Base-by-base conservation (phyloP, 2,329 filamentous ascomycete genomes). In the Pseudogymnoascus sp. region DNA sequence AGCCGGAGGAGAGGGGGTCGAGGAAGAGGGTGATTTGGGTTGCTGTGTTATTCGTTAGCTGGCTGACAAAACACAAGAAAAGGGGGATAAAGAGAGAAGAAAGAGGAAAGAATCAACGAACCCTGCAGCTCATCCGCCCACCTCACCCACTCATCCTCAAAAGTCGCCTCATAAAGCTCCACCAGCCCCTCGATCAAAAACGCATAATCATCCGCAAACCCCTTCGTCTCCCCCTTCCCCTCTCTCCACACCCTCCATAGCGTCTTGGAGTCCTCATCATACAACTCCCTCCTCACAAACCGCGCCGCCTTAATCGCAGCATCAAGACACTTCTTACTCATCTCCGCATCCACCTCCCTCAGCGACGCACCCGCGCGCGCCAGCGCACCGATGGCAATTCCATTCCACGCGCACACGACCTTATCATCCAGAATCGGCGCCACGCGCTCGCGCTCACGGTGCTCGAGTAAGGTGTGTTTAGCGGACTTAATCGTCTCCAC, bases 191-290 rank as follows among this genome's bases (percentile, higher is more conserved):
- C 84, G 59, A 92, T 89, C 40, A 97, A 74, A 73, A 93, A 96
- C 2, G 93, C 91, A 71, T 97, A 97, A 75, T 99, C 94, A 69
- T 97, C 94, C 1, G 93, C 90, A 74, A 97, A 96, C 0, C 84
- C 92, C 39, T 81, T 79, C 0, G 85, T 86, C 15, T 84, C 79
- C 29, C 87, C 86, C 7, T 84, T 79, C 1, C 84, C 78, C 64
- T 87, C 83, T 31, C 85, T 84, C 74, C 88, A 95, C 42, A 93
- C 84, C 59, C 92, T 83, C 71, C 87, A 89, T 13, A 97, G 76
- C 3, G 82, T 81, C 55, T 83, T 82, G 0, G 79, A 80, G 0
- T 77, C 67, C 7, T 79, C 72, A 65, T 93, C 85, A 79, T 90
- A 97, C 1, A 97, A 80, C 25, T 88, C 82, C 9, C 81, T 75